Percentiles rank a stretch among this genome's conserved stretches.
Evolutionary conservation across 768 basidiomycete species (phyloP).

Genomic region (Asterophora lycoperdoides): DNA sequence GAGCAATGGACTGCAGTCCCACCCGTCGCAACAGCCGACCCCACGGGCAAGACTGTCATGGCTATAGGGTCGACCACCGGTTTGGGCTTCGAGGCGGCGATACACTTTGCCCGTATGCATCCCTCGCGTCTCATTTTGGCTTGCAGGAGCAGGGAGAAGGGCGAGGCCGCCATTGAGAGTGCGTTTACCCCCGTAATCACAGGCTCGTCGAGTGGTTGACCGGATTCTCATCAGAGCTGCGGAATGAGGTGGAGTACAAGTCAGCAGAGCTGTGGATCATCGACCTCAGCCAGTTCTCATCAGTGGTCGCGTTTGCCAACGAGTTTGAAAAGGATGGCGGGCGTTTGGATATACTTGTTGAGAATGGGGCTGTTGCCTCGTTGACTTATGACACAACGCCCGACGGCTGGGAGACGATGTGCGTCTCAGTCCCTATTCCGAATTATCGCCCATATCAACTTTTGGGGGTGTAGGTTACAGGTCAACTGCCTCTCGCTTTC

Average conservation of each 20-base stretch:
- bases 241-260: slow-evolving; percentile 28
- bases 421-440: no score
- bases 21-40: slow-evolving; percentile 29
- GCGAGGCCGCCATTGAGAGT: slow-evolving; percentile 32
- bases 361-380: slow-evolving; percentile 33
- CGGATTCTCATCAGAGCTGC: slow-evolving; percentile 18
- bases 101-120: slow-evolving; percentile 42
- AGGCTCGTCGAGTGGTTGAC: not conserved
- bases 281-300: slow-evolving; percentile 37
- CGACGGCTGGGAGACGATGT: slow-evolving; percentile 48
- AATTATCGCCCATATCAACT: no score
- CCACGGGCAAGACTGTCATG: slow-evolving; percentile 43
- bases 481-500: slow-evolving; percentile 41
- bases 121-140: slow-evolving; percentile 35
- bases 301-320: slow-evolving; percentile 36
- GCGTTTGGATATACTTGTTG: slow-evolving; percentile 40
- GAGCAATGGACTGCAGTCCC: slow-evolving; percentile 21
- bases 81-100: slow-evolving; percentile 42
- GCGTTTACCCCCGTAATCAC: slow-evolving; percentile 8
- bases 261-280: slow-evolving; percentile 35
- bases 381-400: slow-evolving; percentile 20
- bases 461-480: slow-evolving; percentile 34
- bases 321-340: slow-evolving; percentile 28
- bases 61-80: slow-evolving; percentile 50
- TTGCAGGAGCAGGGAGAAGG: slow-evolving; percentile 32